Percentiles rank a stretch among this genome's conserved stretches.
phyloP scores from a whole-genome alignment of 305 asterid species.

The Fraxinus sp. region DNA sequence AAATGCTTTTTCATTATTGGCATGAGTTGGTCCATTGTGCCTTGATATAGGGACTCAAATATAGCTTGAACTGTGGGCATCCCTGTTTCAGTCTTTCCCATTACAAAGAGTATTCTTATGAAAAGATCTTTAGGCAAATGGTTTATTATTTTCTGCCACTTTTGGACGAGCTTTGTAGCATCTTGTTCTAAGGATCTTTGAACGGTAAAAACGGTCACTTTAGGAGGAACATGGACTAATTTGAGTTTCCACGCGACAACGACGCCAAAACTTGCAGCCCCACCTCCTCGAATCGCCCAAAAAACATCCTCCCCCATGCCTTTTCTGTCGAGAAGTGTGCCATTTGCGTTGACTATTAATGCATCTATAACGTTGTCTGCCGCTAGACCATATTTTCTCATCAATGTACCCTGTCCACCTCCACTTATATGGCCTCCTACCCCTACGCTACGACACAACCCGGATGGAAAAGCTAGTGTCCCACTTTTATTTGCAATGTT shows the following conservation, averaged over 20 bases:
- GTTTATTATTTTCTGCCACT: constrained; percentile 29
- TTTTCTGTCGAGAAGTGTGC: constrained; percentile 21
- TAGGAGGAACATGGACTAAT: constrained; percentile 29
- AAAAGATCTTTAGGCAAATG: constrained; percentile 27
- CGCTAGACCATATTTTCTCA: constrained; percentile 37
- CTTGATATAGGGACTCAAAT: constrained; percentile 24
- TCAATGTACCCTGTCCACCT: constrained; percentile 36
- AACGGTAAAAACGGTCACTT: constrained; percentile 27
- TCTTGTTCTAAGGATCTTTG: constrained; percentile 26
- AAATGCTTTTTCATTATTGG: constrained; percentile 21
- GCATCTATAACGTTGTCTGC: constrained; percentile 35
- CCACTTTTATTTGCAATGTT: constrained; percentile 20
- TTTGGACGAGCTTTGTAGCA: constrained; percentile 23
- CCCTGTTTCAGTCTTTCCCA: constrained; percentile 7
- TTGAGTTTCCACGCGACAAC: constrained; percentile 31
- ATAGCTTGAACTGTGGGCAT: constrained; percentile 10
- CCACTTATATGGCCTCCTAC: constrained; percentile 42
- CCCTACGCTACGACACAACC: constrained; percentile 31
- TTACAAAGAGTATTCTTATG: constrained; percentile 22
- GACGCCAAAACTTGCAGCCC: constrained; percentile 39
- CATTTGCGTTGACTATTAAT: constrained; percentile 16
- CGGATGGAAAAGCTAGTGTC: constrained; percentile 32
- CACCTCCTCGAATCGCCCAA: constrained; percentile 42
- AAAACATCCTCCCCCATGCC: constrained; percentile 37
- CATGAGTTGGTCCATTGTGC: constrained; percentile 3